phyloP scores from a whole-genome alignment of 2,329 filamentous ascomycete genomes.

The Colletotrichum liaoningense region DNA sequence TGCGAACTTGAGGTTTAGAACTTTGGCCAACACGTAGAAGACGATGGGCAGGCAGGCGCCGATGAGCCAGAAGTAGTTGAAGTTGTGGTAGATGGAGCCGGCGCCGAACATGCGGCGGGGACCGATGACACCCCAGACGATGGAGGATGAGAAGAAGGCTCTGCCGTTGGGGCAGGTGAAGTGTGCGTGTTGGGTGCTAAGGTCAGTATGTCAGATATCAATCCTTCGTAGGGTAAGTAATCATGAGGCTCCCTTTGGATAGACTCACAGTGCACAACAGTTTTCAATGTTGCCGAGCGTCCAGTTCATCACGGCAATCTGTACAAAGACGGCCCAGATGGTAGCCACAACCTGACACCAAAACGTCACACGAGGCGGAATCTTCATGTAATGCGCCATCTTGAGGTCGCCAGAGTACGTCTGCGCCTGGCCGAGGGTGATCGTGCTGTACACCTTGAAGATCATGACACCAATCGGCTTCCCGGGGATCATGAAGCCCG shows the following conservation, averaged over 20 bases:
- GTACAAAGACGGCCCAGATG: constrained; percentile 54
- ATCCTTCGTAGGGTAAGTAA: not conserved
- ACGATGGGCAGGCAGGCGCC: constrained; percentile 60
- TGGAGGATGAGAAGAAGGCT: constrained; percentile 61
- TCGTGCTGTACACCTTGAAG: constrained; percentile 47
- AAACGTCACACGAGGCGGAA: constrained; percentile 69
- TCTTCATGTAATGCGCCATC: constrained; percentile 62
- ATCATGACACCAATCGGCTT: constrained; percentile 51
- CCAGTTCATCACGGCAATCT: constrained; percentile 50
- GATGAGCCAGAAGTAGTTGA: constrained; percentile 46
- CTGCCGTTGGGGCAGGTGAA: constrained; percentile 55
- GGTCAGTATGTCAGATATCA: not conserved
- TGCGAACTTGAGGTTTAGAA: constrained; percentile 46
- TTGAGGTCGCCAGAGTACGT: constrained; percentile 59
- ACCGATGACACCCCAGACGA: constrained; percentile 69
- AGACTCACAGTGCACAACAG: constrained; percentile 48
- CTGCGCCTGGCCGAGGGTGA: constrained; percentile 41
- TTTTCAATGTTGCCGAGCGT: constrained; percentile 56
- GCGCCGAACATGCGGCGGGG: constrained; percentile 65
- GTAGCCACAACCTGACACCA: constrained; percentile 71
- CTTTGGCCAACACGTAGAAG: constrained; percentile 54
- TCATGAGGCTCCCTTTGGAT: not conserved
- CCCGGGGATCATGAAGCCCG: constrained; percentile 63
- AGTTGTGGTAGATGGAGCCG: constrained; percentile 44
- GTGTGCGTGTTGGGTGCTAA: constrained; percentile 52